Conservation (phyloP, 768 basidiomycete genomes). For the Russula olivacea region DNA sequence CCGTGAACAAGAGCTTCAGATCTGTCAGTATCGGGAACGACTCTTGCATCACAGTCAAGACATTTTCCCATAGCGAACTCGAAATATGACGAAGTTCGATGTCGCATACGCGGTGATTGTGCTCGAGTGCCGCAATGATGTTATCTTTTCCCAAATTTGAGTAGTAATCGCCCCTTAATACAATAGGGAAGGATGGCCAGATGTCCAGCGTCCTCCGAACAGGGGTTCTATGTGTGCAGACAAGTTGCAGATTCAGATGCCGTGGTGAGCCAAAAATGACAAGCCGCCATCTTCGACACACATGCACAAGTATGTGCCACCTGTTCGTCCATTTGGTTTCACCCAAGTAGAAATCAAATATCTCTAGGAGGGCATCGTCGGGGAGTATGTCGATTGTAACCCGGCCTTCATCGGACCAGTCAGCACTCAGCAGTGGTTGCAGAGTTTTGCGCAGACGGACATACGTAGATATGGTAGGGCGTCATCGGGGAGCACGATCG, state of each 20-base stretch:
- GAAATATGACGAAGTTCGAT: not conserved
- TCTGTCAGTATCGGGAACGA: not conserved
- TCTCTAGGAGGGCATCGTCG: not conserved
- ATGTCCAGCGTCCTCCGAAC: not conserved
- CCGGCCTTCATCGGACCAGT: no score
- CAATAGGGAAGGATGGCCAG: not conserved
- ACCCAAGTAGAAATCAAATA: not conserved
- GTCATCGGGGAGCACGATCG: no score
- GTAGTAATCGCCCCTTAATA: not conserved
- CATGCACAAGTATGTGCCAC: not conserved
- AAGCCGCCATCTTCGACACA: not conserved
- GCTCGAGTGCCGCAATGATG: not conserved
- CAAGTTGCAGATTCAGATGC: not conserved
- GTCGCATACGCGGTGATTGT: not conserved
- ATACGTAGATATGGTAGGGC: no score
- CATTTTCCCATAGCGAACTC: not conserved
- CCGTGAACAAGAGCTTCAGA: not conserved
- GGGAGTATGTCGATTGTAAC: no score
- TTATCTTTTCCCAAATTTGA: not conserved
- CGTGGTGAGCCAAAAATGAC: not conserved
- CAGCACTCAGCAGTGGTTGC: no score
- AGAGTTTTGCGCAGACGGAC: no score
- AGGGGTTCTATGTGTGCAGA: not conserved
- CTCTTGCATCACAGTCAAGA: not conserved
- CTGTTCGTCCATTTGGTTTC: not conserved